Evolutionary conservation across 306 rosid genomes (phyloP).

Genomic region (Malus sieversii): DNA sequence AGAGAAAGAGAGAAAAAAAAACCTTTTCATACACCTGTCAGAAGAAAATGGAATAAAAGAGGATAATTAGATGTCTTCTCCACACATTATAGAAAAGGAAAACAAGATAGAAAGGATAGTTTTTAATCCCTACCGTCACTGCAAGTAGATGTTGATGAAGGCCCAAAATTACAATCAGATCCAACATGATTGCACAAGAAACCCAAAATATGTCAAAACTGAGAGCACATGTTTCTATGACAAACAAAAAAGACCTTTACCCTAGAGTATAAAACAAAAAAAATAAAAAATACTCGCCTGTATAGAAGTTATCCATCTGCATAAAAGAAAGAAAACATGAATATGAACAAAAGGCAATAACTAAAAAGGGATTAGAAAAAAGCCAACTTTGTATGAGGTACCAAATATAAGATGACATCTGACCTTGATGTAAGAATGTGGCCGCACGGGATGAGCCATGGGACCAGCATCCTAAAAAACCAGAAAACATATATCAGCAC

Average conservation of each 20-base stretch:
- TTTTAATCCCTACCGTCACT: conserved; percentile 78
- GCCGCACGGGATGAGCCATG: conserved; percentile 99
- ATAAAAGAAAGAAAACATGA: conserved; percentile 19
- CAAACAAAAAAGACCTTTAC: not conserved
- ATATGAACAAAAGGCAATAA: conserved; percentile 18
- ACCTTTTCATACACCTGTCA: conserved; percentile 98
- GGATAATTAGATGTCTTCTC: conserved; percentile 23
- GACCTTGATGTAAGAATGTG: conserved; percentile 99
- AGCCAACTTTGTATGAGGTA: not conserved
- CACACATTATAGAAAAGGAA: conserved; percentile 11
- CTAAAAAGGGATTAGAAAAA: not conserved
- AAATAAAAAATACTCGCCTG: conserved; percentile 49
- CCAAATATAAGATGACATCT: conserved; percentile 16
- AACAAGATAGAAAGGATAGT: not conserved
- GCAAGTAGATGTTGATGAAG: conserved; percentile 41
- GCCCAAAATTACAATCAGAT: conserved; percentile 37
- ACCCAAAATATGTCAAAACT: conserved; percentile 27
- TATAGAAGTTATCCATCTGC: conserved; percentile 99
- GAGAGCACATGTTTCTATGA: conserved; percentile 16
- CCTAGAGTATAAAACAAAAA: not conserved
- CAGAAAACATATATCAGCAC: conserved; percentile 7
- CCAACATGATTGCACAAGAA: conserved; percentile 26
- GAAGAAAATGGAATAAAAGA: conserved; percentile 16
- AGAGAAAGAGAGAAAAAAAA: conserved; percentile 8
- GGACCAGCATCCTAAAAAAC: conserved; percentile 90